A percentile compares a stretch with the other conserved stretches of the same genome.
Conservation (phyloP, 73 alveolate species). For the Paramecium biaurelia region DNA sequence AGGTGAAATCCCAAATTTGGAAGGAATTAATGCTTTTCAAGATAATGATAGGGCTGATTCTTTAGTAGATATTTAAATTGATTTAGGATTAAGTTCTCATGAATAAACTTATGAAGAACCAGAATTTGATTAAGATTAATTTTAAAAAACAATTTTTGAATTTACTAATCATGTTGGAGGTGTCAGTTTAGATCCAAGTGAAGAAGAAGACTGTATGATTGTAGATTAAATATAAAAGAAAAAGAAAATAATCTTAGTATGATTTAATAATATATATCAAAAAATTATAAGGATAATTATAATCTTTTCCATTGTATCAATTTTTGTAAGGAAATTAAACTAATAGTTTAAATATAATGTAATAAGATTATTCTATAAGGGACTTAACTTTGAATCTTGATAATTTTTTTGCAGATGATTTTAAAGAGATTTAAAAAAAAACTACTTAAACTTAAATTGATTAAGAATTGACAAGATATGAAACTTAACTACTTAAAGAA, state of each 20-base stretch:
- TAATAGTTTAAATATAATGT: background rate
- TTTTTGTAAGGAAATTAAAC: too few relatives aligned
- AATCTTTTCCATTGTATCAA: background rate
- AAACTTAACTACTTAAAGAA: background rate
- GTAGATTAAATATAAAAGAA: background rate
- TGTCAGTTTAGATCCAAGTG: background rate
- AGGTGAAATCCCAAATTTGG: background rate
- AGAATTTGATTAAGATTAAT: background rate
- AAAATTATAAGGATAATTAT: too few relatives aligned
- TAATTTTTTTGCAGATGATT: background rate
- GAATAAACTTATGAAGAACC: background rate
- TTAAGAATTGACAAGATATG: background rate
- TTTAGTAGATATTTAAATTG: background rate
- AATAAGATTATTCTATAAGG: background rate
- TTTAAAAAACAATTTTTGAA: background rate
- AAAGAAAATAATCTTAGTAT: background rate
- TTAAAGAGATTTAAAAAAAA: background rate
- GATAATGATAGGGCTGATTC: background rate
- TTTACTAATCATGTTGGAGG: background rate
- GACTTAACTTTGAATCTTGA: background rate
- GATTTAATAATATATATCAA: background rate
- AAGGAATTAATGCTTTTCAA: background rate
- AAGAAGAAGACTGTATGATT: background rate
- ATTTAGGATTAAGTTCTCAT: constrained; percentile 22
- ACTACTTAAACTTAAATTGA: too few relatives aligned